Evolutionary conservation across 305 asterid species (phyloP).

Genomic region (Fraxinus baroniana): DNA sequence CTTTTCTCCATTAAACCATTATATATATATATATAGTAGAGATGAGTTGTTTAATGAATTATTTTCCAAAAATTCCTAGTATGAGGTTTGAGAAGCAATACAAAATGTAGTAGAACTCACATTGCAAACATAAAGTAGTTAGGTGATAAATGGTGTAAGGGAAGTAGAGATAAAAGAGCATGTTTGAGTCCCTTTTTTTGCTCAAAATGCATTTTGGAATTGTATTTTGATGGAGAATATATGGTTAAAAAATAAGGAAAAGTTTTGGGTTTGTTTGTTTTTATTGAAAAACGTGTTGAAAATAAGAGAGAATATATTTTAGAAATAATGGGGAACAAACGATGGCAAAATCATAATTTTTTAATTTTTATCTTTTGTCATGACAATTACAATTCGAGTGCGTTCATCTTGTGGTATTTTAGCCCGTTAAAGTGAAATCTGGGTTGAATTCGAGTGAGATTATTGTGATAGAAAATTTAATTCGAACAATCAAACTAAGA

Average conservation of each 20-base stretch:
- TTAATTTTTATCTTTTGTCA: not conserved
- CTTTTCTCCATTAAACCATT: not conserved
- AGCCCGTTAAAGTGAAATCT: conserved; percentile 2
- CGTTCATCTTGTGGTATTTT: conserved; percentile 12
- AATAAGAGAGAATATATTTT: too few relatives aligned
- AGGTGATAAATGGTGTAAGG: not conserved
- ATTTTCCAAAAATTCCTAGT: not conserved
- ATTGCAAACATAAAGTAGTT: conserved; percentile 16
- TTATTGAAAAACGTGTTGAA: too few relatives aligned
- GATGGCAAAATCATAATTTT: not conserved
- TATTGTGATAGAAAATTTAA: not conserved
- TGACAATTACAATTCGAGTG: conserved; percentile 8
- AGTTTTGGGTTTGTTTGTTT: too few relatives aligned
- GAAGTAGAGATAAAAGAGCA: not conserved
- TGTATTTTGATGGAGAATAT: too few relatives aligned
- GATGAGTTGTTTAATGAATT: not conserved
- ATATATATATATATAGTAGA: not conserved
- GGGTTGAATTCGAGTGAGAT: not conserved
- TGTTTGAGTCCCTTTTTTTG: too few relatives aligned
- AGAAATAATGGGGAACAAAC: too few relatives aligned
- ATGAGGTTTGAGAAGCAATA: conserved; percentile 7
- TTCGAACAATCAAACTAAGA: conserved; percentile 3
- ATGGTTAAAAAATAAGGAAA: too few relatives aligned
- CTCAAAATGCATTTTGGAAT: too few relatives aligned
- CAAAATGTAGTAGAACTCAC: not conserved